Evolutionary conservation across 257 asterid genomes (phyloP), one percentile per base, ranked within the genome.

Genomic region (Leonotis leonurus): DNA sequence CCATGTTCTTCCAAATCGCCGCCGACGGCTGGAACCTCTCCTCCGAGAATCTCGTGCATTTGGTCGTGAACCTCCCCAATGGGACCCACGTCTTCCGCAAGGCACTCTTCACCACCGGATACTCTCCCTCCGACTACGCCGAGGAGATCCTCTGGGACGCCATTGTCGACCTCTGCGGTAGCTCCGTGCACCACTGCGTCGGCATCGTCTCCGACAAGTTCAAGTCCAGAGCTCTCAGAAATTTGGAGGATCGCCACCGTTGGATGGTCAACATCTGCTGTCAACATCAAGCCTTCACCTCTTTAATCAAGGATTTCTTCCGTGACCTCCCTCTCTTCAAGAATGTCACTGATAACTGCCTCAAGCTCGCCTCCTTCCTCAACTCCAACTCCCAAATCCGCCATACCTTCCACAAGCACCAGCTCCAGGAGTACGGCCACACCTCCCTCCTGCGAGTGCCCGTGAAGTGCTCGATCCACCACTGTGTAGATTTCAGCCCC

Each of bases 241-340:
- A 70, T 73, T 62, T 93, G 30, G 99, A 93, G 75, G 82, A 74
- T 62, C 94, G 78, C 51, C 95, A 93, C 70, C 89, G 75, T 18
- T 89, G 99, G 99, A 89, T 93, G 99, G 94, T 93, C 22, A 93
- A 93, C 58, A 76, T 93, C 51, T 82, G 85, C 71, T 93, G 99
- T 69, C 97, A 89, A 68, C 74, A 76, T 69, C 95, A 85, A 65
- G 97, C 91, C 5, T 81, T 89, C 85, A 73, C 30, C 67, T 56
- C 77, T 35, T 39, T 93, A 83, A 77, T 93, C 29, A 89, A 89
- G 69, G 99, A 93, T 45, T 93, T 93, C 21, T 73, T 78, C 0
- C 89, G 80, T 58, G 97, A 85, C 81, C 92, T 93, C 26, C 89
- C 91, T 1, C 73, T 85, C 40, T 89, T 93, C 77, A 82, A 73